These are phyloP conservation scores for Puccinia horiana DNA, from an alignment of 1,284 basidiomycete genomes.

Conservation along the genomic window DNA sequence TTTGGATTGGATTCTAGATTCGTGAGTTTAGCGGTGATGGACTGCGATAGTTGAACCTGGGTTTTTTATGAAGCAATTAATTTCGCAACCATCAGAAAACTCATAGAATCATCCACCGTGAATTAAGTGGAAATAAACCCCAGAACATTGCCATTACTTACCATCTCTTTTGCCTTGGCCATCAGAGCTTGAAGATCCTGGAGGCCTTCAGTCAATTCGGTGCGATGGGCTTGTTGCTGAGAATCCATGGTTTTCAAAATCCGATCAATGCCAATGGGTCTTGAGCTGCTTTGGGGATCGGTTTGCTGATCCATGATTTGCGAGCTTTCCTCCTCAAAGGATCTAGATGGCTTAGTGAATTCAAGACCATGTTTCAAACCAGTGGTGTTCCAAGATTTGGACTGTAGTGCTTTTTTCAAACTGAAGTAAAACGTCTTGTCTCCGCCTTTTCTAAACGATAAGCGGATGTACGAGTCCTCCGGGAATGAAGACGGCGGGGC, in stretches of 20 bases:
- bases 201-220: slow-evolving; percentile 65
- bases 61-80: neutral
- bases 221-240: slow-evolving; percentile 7
- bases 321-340: neutral
- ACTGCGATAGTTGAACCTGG: slow-evolving; percentile 72
- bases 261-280: slow-evolving; percentile 37
- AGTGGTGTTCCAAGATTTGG: slow-evolving; percentile 69
- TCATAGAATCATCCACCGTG: neutral
- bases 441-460: slow-evolving; percentile 89
- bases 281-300: slow-evolving; percentile 23
- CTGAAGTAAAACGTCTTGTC: slow-evolving; percentile 79
- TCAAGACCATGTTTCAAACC: neutral
- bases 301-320: slow-evolving; percentile 25
- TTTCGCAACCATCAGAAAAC: neutral
- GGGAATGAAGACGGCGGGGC: slow-evolving; percentile 66
- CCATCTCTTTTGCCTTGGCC: slow-evolving; percentile 90
- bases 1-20: slow-evolving; percentile 62
- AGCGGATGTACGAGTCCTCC: slow-evolving; percentile 55
- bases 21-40: slow-evolving; percentile 79
- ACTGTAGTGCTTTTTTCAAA: slow-evolving; percentile 73
- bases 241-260: slow-evolving; percentile 28
- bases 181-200: slow-evolving; percentile 87
- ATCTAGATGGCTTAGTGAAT: neutral
- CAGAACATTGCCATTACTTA: too few species aligned
- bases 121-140: too few species aligned